Evolutionary conservation across 2,329 filamentous ascomycete species (phyloP).

Genomic region (Phaeosphaeriaceae sp.): DNA sequence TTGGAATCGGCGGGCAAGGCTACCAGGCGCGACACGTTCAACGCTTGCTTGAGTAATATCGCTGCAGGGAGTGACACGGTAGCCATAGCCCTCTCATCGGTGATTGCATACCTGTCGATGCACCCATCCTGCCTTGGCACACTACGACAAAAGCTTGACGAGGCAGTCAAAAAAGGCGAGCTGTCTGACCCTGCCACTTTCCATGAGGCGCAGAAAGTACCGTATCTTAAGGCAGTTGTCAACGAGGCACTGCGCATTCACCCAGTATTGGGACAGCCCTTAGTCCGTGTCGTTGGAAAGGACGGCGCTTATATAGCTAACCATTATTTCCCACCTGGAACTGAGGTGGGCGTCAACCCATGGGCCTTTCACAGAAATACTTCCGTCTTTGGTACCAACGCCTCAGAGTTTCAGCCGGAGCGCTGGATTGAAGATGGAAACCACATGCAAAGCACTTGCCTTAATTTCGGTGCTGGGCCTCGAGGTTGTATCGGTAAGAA

Average conservation of each 20-base stretch:
- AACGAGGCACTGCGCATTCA: slow-evolving; percentile 53
- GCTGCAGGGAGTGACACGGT: slow-evolving; percentile 55
- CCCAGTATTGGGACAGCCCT: slow-evolving; percentile 49
- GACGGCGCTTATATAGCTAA: slow-evolving; percentile 36
- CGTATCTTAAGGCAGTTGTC: slow-evolving; percentile 53
- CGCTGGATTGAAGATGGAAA: slow-evolving; percentile 46
- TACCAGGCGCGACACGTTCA: slow-evolving; percentile 7
- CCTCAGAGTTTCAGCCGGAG: slow-evolving; percentile 51
- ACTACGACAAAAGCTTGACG: slow-evolving; percentile 27
- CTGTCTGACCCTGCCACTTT: slow-evolving; percentile 21
- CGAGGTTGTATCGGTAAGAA: slow-evolving; percentile 33
- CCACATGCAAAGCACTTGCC: slow-evolving; percentile 10
- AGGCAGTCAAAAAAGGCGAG: slow-evolving; percentile 6
- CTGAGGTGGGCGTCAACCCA: slow-evolving; percentile 53
- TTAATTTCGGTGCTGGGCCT: slow-evolving; percentile 26
- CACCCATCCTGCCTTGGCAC: slow-evolving; percentile 29
- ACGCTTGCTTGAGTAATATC: slow-evolving; percentile 38
- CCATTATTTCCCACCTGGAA: slow-evolving; percentile 51
- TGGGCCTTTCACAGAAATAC: slow-evolving; percentile 53
- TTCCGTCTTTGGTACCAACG: slow-evolving; percentile 49
- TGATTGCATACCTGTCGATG: slow-evolving; percentile 55
- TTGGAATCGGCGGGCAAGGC: slow-evolving; percentile 14
- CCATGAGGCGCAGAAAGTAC: slow-evolving; percentile 48
- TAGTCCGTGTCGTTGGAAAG: slow-evolving; percentile 49
- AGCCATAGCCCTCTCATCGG: slow-evolving; percentile 53